phyloP scores from a whole-genome alignment of 2,329 filamentous ascomycete species.

The Talaromyces verruculosus region DNA sequence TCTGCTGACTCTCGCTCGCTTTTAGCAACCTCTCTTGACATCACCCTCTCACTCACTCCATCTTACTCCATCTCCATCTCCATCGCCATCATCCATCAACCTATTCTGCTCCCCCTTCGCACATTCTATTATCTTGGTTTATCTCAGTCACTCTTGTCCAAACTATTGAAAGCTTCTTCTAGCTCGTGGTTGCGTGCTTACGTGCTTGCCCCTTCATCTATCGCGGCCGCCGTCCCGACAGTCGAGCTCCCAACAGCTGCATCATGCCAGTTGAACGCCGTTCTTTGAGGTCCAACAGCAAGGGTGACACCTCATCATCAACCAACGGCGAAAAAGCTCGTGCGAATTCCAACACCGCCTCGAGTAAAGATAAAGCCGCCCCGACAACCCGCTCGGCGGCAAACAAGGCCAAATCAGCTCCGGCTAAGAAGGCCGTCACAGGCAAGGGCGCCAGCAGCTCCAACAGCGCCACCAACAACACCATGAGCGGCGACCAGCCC shows the following conservation, averaged over 20 bases:
- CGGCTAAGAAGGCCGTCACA: conserved; percentile 38
- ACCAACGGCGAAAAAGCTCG: conserved; percentile 49
- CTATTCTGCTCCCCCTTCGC: background rate
- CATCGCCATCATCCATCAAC: conserved; percentile 12
- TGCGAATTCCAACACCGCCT: conserved; percentile 46
- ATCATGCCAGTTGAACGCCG: conserved; percentile 50
- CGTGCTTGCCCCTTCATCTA: conserved; percentile 8
- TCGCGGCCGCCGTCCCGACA: conserved; percentile 20
- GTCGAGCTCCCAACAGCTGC: conserved; percentile 30
- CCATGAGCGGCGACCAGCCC: conserved; percentile 72
- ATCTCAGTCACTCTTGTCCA: background rate
- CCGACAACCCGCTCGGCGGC: conserved; percentile 44
- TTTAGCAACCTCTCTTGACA: conserved; percentile 25
- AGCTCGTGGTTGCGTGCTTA: conserved; percentile 5
- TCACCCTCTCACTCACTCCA: background rate
- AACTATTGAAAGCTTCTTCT: background rate
- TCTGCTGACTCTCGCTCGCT: conserved; percentile 16
- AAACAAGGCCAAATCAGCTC: conserved; percentile 41
- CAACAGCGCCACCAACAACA: conserved; percentile 21
- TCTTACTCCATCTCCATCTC: conserved; percentile 3
- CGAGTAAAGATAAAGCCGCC: conserved; percentile 47
- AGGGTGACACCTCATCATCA: conserved; percentile 48
- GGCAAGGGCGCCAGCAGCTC: conserved; percentile 37
- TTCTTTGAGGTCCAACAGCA: conserved; percentile 49
- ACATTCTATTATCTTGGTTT: background rate